These are phyloP conservation scores for Hypomontagnella monticulosa DNA, from an alignment of 495 filamentous ascomycete species.

Conservation along the genomic window DNA sequence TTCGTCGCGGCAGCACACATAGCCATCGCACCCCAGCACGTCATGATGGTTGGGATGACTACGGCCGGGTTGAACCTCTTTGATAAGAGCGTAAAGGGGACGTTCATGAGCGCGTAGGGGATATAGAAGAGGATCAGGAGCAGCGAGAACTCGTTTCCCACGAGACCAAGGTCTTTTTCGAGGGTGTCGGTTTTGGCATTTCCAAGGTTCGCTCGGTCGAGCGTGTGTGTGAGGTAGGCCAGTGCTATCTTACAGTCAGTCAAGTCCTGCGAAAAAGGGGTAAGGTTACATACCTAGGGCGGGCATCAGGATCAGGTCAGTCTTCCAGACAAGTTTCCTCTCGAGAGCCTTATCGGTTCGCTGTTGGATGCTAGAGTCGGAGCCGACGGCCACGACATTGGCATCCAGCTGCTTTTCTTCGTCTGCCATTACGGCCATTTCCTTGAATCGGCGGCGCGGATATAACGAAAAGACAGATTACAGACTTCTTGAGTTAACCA, in stretches of 20 bases:
- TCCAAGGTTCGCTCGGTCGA: constrained; percentile 55
- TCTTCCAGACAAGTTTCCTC: constrained; percentile 35
- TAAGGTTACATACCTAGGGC: constrained; percentile 10
- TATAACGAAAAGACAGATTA: too few species aligned
- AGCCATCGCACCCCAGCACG: constrained; percentile 51
- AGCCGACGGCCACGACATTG: constrained; percentile 12
- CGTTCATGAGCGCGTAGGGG: constrained; percentile 31
- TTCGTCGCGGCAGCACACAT: constrained; percentile 48
- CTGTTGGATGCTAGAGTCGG: constrained; percentile 8
- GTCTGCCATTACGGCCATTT: neutral
- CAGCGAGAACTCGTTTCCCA: constrained; percentile 42
- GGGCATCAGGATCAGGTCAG: constrained; percentile 45
- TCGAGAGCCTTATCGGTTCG: constrained; percentile 8
- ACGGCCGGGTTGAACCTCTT: constrained; percentile 28
- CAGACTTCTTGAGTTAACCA: too few species aligned
- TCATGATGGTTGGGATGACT: constrained; percentile 38
- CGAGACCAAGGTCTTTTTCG: constrained; percentile 42
- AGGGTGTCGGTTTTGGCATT: constrained; percentile 50
- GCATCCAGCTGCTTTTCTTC: constrained; percentile 10
- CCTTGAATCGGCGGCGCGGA: too few species aligned
- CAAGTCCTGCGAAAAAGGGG: neutral
- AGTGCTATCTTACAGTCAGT: constrained; percentile 24
- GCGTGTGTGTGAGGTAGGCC: constrained; percentile 47
- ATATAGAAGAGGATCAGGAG: constrained; percentile 45
- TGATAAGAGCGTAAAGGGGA: constrained; percentile 25